phyloP scores from a whole-genome alignment of 2,329 filamentous ascomycete species.

The Fusarium torreyae region DNA sequence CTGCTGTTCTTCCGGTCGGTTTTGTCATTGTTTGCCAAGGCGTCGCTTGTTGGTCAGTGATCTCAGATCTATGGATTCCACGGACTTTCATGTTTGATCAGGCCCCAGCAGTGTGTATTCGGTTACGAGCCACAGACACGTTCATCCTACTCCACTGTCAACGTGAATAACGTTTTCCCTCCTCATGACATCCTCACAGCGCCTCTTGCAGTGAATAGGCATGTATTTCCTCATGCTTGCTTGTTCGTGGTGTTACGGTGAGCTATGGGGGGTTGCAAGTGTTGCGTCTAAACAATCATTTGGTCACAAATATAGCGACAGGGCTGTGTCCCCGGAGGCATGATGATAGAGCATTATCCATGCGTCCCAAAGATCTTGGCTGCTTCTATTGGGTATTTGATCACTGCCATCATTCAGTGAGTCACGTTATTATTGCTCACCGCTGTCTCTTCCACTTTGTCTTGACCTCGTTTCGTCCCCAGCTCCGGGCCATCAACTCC shows the following conservation, averaged over 20 bases:
- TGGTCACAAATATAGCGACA: slow-evolving; percentile 18
- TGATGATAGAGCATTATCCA: slow-evolving; percentile 23
- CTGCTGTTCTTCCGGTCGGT: not conserved
- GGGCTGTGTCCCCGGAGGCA: slow-evolving; percentile 6
- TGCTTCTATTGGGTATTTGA: slow-evolving; percentile 10
- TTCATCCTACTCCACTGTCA: not conserved
- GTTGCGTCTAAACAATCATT: slow-evolving; percentile 6
- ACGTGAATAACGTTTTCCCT: not conserved
- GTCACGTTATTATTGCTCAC: slow-evolving; percentile 36
- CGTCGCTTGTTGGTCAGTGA: slow-evolving; percentile 2
- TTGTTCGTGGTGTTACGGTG: slow-evolving; percentile 23
- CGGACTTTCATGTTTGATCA: not conserved
- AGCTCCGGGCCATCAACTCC: slow-evolving; percentile 16
- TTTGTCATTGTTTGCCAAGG: slow-evolving; percentile 15
- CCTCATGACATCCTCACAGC: slow-evolving; percentile 1
- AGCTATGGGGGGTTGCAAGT: slow-evolving; percentile 29
- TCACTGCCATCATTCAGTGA: slow-evolving; percentile 25
- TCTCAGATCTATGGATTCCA: slow-evolving; percentile 5
- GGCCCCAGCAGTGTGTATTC: slow-evolving; percentile 2
- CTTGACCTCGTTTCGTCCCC: slow-evolving; percentile 12
- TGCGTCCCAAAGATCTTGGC: slow-evolving; percentile 19
- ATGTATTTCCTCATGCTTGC: not conserved
- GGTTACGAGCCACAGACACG: not conserved
- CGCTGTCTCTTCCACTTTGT: slow-evolving; percentile 23
- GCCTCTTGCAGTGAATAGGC: slow-evolving; percentile 7